These are phyloP conservation scores for Xerocomus amazonicus DNA, from an alignment of 1,284 basidiomycete genomes.

Conservation along the genomic window DNA sequence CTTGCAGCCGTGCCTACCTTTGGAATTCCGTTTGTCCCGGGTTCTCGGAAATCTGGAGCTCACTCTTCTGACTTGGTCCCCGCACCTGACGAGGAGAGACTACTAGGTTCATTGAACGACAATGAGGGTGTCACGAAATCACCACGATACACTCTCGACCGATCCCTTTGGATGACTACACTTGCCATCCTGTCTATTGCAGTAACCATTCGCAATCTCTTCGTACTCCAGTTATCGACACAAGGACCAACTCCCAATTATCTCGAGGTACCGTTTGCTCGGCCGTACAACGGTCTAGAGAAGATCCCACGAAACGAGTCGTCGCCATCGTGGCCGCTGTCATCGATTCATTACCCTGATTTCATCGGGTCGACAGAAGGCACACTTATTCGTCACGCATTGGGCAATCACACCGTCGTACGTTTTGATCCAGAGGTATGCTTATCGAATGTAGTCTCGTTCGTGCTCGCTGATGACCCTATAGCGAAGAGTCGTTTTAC, in stretches of 20 bases:
- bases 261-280: constrained; percentile 16
- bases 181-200: constrained; percentile 20
- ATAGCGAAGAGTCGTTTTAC: constrained; percentile 21
- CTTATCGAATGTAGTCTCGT: neutral
- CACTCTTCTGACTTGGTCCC: constrained; percentile 17
- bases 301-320: constrained; percentile 23
- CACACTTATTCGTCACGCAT: constrained; percentile 3
- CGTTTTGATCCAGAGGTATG: constrained; percentile 20
- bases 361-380: constrained; percentile 22
- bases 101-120: constrained; percentile 1
- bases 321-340: constrained; percentile 27
- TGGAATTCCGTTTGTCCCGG: neutral
- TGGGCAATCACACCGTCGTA: constrained; percentile 21
- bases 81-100: constrained; percentile 18
- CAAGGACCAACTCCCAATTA: constrained; percentile 1
- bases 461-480: neutral
- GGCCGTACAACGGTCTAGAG: constrained; percentile 25
- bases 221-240: constrained; percentile 10
- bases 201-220: constrained; percentile 22
- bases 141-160: constrained; percentile 4
- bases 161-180: constrained; percentile 21
- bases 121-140: neutral
- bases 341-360: constrained; percentile 21
- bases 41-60: neutral
- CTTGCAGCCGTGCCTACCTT: neutral